Evolutionary conservation across 495 filamentous ascomycete species (phyloP).

Genomic region (Lasiosphaeria miniovina): DNA sequence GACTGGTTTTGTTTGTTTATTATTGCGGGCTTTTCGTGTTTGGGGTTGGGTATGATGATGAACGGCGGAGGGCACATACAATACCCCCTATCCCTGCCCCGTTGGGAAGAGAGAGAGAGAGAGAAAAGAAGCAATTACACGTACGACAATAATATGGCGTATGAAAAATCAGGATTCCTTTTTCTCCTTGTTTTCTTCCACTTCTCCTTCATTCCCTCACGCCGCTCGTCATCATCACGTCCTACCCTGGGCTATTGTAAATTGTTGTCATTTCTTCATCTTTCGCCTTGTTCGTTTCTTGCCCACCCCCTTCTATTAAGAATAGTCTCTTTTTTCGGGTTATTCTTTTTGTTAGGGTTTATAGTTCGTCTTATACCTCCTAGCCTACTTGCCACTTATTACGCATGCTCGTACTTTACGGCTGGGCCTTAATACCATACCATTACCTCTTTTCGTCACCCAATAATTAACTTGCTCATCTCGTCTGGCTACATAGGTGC

Average conservation of each 20-base stretch:
- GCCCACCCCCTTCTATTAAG: too few species aligned
- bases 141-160: not conserved
- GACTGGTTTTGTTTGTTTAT: not conserved
- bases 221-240: too few species aligned
- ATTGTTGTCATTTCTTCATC: not conserved
- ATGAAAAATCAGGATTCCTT: not conserved
- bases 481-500: too few species aligned
- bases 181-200: not conserved
- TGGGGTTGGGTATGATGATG: not conserved
- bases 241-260: too few species aligned
- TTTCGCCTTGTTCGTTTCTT: too few species aligned
- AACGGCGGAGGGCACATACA: slow-evolving; percentile 9
- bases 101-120: not conserved
- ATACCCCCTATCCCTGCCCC: slow-evolving; percentile 8
- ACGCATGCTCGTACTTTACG: too few species aligned
- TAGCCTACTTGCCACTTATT: too few species aligned
- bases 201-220: not conserved
- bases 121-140: not conserved
- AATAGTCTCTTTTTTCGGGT: not conserved
- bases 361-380: too few species aligned
- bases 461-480: too few species aligned
- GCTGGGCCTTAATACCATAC: too few species aligned
- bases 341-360: slow-evolving; percentile 7
- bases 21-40: not conserved
- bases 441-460: too few species aligned